Evolutionary conservation across 2,329 filamentous ascomycete genomes (phyloP).

Genomic region (Cladorrhinum sp.): DNA sequence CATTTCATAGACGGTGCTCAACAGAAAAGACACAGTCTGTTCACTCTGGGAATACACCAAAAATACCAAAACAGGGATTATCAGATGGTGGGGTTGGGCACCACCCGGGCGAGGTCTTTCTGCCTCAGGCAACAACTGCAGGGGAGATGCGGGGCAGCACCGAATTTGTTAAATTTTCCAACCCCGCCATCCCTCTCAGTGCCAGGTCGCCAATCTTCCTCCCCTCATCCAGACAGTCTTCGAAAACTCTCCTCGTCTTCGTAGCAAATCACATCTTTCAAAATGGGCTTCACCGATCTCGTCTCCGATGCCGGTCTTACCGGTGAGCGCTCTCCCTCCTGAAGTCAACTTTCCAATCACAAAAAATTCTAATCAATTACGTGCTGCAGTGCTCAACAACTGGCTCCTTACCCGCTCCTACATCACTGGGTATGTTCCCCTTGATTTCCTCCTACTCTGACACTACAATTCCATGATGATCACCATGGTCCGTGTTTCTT

Average conservation of each 20-base stretch:
- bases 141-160: constrained; percentile 16
- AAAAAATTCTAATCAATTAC: constrained; percentile 5
- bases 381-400: constrained; percentile 30
- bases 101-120: not conserved
- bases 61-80: not conserved
- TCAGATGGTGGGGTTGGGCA: constrained; percentile 6
- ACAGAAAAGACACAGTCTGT: not conserved
- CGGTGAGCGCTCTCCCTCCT: constrained; percentile 17
- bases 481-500: constrained; percentile 85
- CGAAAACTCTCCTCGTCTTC: constrained; percentile 7
- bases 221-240: constrained; percentile 1
- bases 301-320: constrained; percentile 29
- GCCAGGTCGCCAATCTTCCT: constrained; percentile 10
- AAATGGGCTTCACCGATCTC: constrained; percentile 31
- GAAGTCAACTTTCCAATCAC: not conserved
- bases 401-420: constrained; percentile 31
- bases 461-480: constrained; percentile 62
- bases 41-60: not conserved
- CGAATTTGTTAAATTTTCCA: constrained; percentile 21
- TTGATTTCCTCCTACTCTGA: constrained; percentile 5
- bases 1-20: not conserved
- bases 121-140: constrained; percentile 15
- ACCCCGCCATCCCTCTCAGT: constrained; percentile 21
- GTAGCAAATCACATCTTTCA: constrained; percentile 12
- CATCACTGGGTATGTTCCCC: constrained; percentile 27